A percentile compares a stretch with the other conserved stretches of the same genome.
phyloP scores from a whole-genome alignment of 352 stramenopile species.

The Plasmopara viticola region DNA sequence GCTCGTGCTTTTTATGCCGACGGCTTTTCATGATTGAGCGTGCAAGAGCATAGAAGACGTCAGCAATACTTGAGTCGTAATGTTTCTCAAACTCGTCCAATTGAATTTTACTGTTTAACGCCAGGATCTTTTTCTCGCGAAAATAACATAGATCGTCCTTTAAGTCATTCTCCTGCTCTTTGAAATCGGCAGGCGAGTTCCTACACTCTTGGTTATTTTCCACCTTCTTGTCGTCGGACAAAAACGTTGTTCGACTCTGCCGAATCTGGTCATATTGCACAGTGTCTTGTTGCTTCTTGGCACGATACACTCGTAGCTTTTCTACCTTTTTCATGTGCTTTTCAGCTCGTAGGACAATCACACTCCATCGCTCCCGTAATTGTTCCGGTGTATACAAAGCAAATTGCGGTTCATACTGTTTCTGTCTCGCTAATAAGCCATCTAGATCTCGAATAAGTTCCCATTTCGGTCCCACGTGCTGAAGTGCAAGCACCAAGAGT shows the following conservation, averaged over 20 bases:
- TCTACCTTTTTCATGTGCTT: conserved; percentile 57
- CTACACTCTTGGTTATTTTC: background rate
- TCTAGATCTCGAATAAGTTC: conserved; percentile 57
- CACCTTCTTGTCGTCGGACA: background rate
- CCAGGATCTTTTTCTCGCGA: conserved; percentile 54
- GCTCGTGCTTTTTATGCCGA: conserved; percentile 12
- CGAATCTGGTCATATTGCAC: conserved; percentile 24
- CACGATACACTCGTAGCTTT: conserved; percentile 44
- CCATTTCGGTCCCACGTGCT: conserved; percentile 57
- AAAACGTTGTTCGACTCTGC: conserved; percentile 29
- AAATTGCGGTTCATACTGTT: conserved; percentile 47
- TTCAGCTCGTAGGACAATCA: conserved; percentile 44
- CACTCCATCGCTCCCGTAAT: conserved; percentile 52
- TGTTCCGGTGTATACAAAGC: conserved; percentile 51
- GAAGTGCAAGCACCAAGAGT: conserved; percentile 47
- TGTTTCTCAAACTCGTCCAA: conserved; percentile 53
- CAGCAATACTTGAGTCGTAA: conserved; percentile 56
- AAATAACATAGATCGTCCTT: conserved; percentile 34
- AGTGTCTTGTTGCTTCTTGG: conserved; percentile 41
- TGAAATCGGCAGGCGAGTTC: background rate
- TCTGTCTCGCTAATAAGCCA: conserved; percentile 33
- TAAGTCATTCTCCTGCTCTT: background rate
- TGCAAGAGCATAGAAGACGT: conserved; percentile 46
- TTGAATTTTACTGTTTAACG: conserved; percentile 45
- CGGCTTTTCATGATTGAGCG: conserved; percentile 27